Conservation (phyloP, 352 stramenopile genomes). For the Globisporangium acanthophoron region DNA sequence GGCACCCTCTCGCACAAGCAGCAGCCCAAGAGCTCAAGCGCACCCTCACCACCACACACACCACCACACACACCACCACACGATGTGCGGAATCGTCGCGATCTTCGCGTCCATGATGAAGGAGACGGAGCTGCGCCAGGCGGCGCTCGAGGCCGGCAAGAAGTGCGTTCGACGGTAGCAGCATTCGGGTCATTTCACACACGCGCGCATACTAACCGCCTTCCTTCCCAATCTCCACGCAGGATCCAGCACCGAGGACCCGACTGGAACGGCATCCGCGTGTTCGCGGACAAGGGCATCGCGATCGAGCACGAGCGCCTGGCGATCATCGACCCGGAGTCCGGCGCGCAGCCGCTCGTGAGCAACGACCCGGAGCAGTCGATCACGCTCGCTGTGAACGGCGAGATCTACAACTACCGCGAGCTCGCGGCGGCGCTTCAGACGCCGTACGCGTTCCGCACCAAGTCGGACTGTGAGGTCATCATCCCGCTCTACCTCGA, state of each 20-base stretch:
- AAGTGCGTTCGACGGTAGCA: conserved; percentile 28
- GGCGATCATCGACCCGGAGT: conserved; percentile 98
- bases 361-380: conserved; percentile 74
- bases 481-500: conserved; percentile 96
- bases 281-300: conserved; percentile 69
- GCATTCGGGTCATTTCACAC: no score
- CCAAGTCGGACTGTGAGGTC: conserved; percentile 97
- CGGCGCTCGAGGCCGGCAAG: conserved; percentile 93
- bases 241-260: conserved; percentile 95
- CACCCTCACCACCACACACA: neutral
- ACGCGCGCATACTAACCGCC: neutral
- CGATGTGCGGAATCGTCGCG: conserved; percentile 98
- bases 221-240: neutral
- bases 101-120: conserved; percentile 95
- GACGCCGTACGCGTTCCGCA: conserved; percentile 91
- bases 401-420: conserved; percentile 99
- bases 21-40: neutral
- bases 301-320: conserved; percentile 96
- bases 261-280: conserved; percentile 93
- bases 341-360: conserved; percentile 87
- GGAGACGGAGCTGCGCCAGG: conserved; percentile 90
- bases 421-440: conserved; percentile 87
- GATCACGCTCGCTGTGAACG: conserved; percentile 96
- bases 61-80: conserved; percentile 1
- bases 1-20: conserved; percentile 2